Percentiles rank a stretch among this genome's conserved stretches.
Conservation (phyloP, 805 yeast species). For the Lipomyces sp. region DNA sequence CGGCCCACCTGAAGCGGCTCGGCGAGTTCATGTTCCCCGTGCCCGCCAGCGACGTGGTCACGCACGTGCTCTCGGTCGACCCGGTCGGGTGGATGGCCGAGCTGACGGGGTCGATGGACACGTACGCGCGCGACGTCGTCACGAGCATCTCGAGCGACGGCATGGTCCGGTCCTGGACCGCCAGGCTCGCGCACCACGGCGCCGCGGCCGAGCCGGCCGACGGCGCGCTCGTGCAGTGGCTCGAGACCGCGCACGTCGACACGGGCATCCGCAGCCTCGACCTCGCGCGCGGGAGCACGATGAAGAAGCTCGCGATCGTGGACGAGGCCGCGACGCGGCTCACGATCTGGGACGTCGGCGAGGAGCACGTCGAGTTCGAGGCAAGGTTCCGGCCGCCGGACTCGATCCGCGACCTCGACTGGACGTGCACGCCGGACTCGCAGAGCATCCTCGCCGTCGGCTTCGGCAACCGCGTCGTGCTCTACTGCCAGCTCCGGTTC, state of each 20-base stretch:
- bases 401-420: slow-evolving; percentile 68
- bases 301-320: slow-evolving; percentile 72
- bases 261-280: slow-evolving; percentile 56
- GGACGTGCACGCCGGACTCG: slow-evolving; percentile 69
- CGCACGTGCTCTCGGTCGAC: slow-evolving; percentile 45
- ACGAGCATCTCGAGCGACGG: slow-evolving; percentile 58
- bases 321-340: slow-evolving; percentile 50
- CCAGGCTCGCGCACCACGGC: slow-evolving; percentile 34
- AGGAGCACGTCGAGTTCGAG: slow-evolving; percentile 52
- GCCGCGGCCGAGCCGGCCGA: slow-evolving; percentile 15
- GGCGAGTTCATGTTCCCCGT: slow-evolving; percentile 30
- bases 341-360: slow-evolving; percentile 74
- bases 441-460: slow-evolving; percentile 81
- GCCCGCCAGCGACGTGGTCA: slow-evolving; percentile 40
- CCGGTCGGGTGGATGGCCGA: slow-evolving; percentile 57
- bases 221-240: slow-evolving; percentile 51
- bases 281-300: slow-evolving; percentile 68
- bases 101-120: slow-evolving; percentile 39
- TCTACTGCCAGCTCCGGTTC: slow-evolving; percentile 79
- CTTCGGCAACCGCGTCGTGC: slow-evolving; percentile 55
- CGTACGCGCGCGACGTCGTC: slow-evolving; percentile 47
- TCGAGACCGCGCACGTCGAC: slow-evolving; percentile 46
- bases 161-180: slow-evolving; percentile 48
- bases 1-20: slow-evolving; percentile 8
- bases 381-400: slow-evolving; percentile 40